Evolutionary conservation across 1,284 basidiomycete species (phyloP).

Genomic region (Macrocybe sp.): DNA sequence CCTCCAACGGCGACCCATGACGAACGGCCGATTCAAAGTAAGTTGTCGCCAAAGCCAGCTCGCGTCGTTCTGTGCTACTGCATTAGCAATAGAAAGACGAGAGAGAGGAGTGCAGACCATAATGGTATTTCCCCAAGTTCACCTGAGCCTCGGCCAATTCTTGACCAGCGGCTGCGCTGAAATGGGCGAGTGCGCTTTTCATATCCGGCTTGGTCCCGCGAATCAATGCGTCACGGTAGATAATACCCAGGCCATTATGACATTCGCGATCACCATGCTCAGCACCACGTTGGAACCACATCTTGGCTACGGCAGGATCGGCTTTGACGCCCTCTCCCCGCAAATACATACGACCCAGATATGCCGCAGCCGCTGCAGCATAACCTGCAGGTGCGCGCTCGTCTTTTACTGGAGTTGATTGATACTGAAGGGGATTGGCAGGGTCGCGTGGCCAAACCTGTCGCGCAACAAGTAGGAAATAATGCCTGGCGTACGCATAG

Average conservation of each 20-base stretch:
- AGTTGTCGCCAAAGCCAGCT: conserved; percentile 56
- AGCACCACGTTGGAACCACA: conserved; percentile 92
- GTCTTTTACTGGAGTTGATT: conserved; percentile 40
- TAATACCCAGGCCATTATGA: conserved; percentile 87
- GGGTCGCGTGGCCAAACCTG: conserved; percentile 81
- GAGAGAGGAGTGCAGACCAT: conserved; percentile 44
- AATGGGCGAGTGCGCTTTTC: conserved; percentile 66
- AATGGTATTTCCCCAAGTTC: conserved; percentile 83
- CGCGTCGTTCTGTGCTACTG: conserved; percentile 49
- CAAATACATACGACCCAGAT: conserved; percentile 90
- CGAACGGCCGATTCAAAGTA: conserved; percentile 83
- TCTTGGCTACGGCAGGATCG: conserved; percentile 74
- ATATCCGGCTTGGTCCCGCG: conserved; percentile 57
- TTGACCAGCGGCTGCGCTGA: conserved; percentile 76
- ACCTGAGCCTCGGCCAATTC: conserved; percentile 90
- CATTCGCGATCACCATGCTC: conserved; percentile 83
- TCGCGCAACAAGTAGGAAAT: conserved; percentile 80
- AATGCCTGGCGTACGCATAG: conserved; percentile 69
- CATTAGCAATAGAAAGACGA: conserved; percentile 3
- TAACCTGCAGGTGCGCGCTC: conserved; percentile 57
- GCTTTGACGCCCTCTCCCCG: conserved; percentile 88
- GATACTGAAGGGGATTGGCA: conserved; percentile 42
- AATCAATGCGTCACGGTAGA: conserved; percentile 84
- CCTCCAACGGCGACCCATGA: conserved; percentile 86
- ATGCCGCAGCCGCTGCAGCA: conserved; percentile 77